phyloP scores from a whole-genome alignment of 2,329 filamentous ascomycete genomes.

The Fusarium pininemorale region DNA sequence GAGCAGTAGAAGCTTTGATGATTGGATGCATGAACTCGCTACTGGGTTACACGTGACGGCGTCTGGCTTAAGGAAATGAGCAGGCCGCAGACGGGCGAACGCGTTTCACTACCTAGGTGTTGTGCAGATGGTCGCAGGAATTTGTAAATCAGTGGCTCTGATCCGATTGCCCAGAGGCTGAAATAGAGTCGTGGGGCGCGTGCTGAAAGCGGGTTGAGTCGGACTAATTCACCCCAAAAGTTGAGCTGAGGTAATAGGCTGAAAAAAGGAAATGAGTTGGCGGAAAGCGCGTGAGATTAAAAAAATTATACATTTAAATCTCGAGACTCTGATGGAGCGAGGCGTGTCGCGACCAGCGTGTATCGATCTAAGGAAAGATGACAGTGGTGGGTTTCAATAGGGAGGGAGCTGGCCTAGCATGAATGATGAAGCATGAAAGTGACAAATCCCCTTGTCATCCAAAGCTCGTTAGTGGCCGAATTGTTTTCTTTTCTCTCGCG shows the following conservation, averaged over 20 bases:
- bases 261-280: slow-evolving; percentile 24
- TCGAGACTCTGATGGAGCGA: neutral
- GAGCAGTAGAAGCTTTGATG: neutral
- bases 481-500: slow-evolving; percentile 13
- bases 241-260: slow-evolving; percentile 20
- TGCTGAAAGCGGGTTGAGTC: slow-evolving; percentile 30
- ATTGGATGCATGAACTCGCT: slow-evolving; percentile 10
- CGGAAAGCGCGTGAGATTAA: slow-evolving; percentile 18
- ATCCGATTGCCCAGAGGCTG: slow-evolving; percentile 31
- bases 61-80: neutral
- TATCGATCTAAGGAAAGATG: slow-evolving; percentile 10
- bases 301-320: neutral
- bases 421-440: neutral
- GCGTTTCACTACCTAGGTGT: slow-evolving; percentile 18
- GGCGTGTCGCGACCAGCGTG: slow-evolving; percentile 17
- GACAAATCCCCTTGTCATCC: slow-evolving; percentile 7
- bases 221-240: slow-evolving; percentile 18
- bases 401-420: slow-evolving; percentile 1
- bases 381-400: neutral
- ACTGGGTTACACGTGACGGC: slow-evolving; percentile 8
- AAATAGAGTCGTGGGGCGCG: slow-evolving; percentile 38
- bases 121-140: slow-evolving; percentile 23
- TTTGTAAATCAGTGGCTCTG: slow-evolving; percentile 30
- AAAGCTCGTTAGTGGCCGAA: slow-evolving; percentile 11
- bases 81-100: neutral